Evolutionary conservation across 179 eudicot genomes (phyloP), one percentile per base, ranked within the genome.

Genomic region (Amaranthus tricolor): DNA sequence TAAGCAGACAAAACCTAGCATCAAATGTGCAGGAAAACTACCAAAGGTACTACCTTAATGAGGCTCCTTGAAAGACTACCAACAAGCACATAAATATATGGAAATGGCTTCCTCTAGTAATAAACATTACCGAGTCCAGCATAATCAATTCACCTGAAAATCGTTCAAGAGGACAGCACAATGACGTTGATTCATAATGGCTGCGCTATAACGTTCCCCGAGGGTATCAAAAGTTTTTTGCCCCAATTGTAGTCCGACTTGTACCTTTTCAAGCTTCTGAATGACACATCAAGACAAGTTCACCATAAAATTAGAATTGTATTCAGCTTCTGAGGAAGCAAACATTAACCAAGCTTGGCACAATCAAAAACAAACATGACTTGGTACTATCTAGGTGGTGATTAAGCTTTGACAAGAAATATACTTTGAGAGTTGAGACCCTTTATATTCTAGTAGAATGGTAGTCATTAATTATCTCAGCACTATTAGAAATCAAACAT

Each of bases 251-350:
- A 80, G 78, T 16, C 84, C 62, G 19, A 69, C 73, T 66, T 81
- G 84, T 71, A 84, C 86, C 81, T 86, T 88, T 80, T 85, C 87
- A 19, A 82, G 82, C 80, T 88, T 90, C 96, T 88, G 77, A 53
- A 64, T 21, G 62, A 55, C 49, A 45, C 54, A 66, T 16, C 67
- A 66, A 17, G 20, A 61, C 11, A 53, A 5, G 43, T 64, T 66
- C 24, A 51, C 4, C 47, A 62, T 62, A 62, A 21, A 45, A 10
- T 16, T 15, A 45, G 10, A 53, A 31, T 3, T 8, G 14, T 2
- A 31, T 13, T 21, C 60, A 52, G 56, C 71, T 6, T 67, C 31
- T n/a, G 21, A 19, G 3, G 8, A 17, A 48, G 0, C 51, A 44
- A 67, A 20, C 9, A 21, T 14, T 47, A 65, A 65, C 6, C 13